Evolutionary conservation across 495 filamentous ascomycete species (phyloP).

Genomic region (Neurospora sp.): DNA sequence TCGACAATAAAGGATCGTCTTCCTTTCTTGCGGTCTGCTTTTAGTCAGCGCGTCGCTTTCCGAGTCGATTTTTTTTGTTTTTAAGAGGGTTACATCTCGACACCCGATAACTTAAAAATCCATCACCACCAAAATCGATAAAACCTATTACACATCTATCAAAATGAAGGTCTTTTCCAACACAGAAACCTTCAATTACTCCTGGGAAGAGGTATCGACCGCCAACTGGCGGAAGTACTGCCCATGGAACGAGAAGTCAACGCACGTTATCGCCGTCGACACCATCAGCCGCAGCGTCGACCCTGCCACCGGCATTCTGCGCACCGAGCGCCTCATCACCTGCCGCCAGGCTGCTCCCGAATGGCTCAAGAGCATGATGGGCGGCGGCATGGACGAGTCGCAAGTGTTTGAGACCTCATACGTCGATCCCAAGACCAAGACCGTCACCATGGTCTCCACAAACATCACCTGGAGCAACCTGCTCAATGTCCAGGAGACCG

Average conservation of each 20-base stretch:
- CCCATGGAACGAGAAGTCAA: constrained; percentile 92
- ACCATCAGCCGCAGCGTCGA: constrained; percentile 79
- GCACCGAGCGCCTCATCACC: constrained; percentile 93
- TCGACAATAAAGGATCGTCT: background rate
- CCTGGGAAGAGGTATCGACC: constrained; percentile 98
- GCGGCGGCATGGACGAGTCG: constrained; percentile 54
- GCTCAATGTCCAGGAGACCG: constrained; percentile 80
- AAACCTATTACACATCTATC: background rate
- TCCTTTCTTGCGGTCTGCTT: background rate
- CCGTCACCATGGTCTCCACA: constrained; percentile 85
- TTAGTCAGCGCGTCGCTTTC: background rate
- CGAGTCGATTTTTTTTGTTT: background rate
- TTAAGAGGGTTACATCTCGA: background rate
- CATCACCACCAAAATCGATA: background rate
- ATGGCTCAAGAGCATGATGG: constrained; percentile 72
- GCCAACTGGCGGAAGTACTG: constrained; percentile 99
- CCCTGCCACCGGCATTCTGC: constrained; percentile 72
- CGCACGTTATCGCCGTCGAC: constrained; percentile 90
- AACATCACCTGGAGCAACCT: constrained; percentile 89
- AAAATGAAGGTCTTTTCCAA: constrained; percentile 93
- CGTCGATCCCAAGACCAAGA: constrained; percentile 70
- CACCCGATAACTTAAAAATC: background rate
- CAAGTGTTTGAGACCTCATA: constrained; percentile 93
- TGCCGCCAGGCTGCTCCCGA: constrained; percentile 82
- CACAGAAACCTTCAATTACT: constrained; percentile 83